phyloP scores from a whole-genome alignment of 345 rosid genomes.

The Conringia planisiliqua region DNA sequence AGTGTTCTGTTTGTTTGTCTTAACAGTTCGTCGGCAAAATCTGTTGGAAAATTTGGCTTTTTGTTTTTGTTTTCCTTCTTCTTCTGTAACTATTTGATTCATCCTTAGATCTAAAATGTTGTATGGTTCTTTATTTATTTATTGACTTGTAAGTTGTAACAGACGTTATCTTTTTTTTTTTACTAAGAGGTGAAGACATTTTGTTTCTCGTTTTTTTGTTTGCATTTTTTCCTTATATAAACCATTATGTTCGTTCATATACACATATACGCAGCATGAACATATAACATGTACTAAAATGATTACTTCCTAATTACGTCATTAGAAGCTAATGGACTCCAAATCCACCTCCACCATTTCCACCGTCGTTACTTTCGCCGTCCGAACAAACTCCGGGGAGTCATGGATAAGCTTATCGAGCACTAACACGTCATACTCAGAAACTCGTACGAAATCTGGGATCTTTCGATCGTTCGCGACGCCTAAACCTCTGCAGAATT shows the following conservation, averaged over 20 bases:
- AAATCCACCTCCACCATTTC: background rate
- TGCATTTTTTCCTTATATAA: too few species aligned
- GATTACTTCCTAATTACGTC: background rate
- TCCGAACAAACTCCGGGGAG: background rate
- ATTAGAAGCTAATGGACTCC: background rate
- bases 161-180: background rate
- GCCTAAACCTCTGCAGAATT: constrained; percentile 47
- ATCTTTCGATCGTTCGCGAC: constrained; percentile 43
- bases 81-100: background rate
- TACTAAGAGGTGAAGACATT: background rate
- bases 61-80: background rate
- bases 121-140: background rate
- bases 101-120: background rate
- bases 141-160: background rate
- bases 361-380: background rate
- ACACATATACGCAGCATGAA: background rate
- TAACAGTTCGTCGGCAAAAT: background rate
- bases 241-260: background rate
- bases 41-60: background rate
- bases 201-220: background rate
- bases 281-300: too few species aligned
- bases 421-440: constrained; percentile 38
- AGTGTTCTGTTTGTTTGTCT: background rate
- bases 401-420: constrained; percentile 36
- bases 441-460: constrained; percentile 36